phyloP scores from a whole-genome alignment of 192 early-diverging fungal genomes.

The Phlyctochytrium planicorne region DNA sequence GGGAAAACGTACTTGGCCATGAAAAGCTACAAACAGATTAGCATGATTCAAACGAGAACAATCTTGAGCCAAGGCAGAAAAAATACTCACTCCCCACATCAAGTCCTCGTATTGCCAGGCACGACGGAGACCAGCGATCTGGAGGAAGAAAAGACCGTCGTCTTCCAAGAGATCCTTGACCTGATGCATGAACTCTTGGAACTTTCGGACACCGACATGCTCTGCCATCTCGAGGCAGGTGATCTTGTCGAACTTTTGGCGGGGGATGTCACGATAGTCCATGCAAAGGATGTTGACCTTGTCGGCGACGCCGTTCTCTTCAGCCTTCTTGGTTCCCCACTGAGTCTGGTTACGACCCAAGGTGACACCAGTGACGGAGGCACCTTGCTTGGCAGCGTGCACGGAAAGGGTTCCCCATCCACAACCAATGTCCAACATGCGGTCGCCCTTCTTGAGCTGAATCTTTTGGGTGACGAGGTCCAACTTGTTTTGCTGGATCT shows the following conservation, averaged over 20 bases:
- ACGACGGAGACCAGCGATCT: conserved; percentile 93
- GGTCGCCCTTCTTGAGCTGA: conserved; percentile 81
- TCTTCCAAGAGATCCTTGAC: conserved; percentile 94
- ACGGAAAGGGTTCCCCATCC: conserved; percentile 95
- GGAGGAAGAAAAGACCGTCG: conserved; percentile 96
- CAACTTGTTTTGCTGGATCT: conserved; percentile 96
- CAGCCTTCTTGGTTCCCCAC: conserved; percentile 82
- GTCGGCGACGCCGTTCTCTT: conserved; percentile 75
- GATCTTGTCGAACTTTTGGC: conserved; percentile 92
- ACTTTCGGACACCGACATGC: conserved; percentile 94
- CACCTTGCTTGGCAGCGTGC: conserved; percentile 85
- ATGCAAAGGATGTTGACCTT: conserved; percentile 82
- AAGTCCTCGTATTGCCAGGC: conserved; percentile 81
- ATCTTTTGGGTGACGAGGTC: conserved; percentile 82
- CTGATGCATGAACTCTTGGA: conserved; percentile 82
- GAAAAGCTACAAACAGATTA: conserved; percentile 58
- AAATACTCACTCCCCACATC: conserved; percentile 68
- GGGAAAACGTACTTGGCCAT: conserved; percentile 99
- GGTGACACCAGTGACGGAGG: conserved; percentile 91
- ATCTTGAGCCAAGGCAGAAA: neutral
- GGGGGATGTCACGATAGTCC: conserved; percentile 98
- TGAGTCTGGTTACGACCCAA: conserved; percentile 89
- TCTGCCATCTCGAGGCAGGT: conserved; percentile 99
- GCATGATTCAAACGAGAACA: neutral
- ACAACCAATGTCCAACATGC: conserved; percentile 96